Base-by-base conservation (phyloP, 2,329 filamentous ascomycete species). In the Macroventuria anomochaeta region DNA sequence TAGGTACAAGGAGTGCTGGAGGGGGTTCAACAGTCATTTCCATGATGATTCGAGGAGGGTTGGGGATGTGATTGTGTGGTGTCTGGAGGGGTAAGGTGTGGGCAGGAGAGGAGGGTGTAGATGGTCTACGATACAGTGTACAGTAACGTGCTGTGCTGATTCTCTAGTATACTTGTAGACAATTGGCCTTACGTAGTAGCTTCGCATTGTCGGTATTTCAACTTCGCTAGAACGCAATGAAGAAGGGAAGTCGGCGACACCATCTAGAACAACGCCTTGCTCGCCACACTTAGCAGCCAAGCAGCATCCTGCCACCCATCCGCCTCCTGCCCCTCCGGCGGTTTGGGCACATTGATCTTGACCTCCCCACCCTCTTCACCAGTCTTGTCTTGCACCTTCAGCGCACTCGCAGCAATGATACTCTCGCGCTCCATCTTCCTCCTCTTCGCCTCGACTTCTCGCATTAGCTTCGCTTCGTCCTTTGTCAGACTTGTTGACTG, bases 11-110 rank as follows among this genome's bases (percentile, higher is more conserved):
- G 82, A 86, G 71, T 87, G 84, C 64, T 83, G 79, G 78, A 77
- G 84, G 41, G 81, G 81, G 4, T 86, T 81, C 69, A 88, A 88
- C 63, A 83, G 80, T 26, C 81, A 82, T 54, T 86, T 80, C 74
- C 85, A 87, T 67, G 85, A 88, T 62, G 85, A 88, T 69, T 77
- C 75, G 76, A 79, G 85, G 50, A 77, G 85, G 46, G 74, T 73
- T 18, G 85, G 85, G n/a, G 85, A 88, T 71, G 80, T 88, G 26
- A 69, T 88, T 17, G 83, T 86, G 21, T 88, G 83, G 83, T 85
- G 75, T 61, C 47, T 69, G 59, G 65, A 66, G 36, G 57, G 55
- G 31, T 54, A 25, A 46, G 46, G 38, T 37, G 23, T 11, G 18
- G 39, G 18, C 20, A 38, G 20, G 34, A 38, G 34, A 38, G 20